phyloP scores from a whole-genome alignment of 768 basidiomycete genomes.

The Gelatoporia subvermispora region DNA sequence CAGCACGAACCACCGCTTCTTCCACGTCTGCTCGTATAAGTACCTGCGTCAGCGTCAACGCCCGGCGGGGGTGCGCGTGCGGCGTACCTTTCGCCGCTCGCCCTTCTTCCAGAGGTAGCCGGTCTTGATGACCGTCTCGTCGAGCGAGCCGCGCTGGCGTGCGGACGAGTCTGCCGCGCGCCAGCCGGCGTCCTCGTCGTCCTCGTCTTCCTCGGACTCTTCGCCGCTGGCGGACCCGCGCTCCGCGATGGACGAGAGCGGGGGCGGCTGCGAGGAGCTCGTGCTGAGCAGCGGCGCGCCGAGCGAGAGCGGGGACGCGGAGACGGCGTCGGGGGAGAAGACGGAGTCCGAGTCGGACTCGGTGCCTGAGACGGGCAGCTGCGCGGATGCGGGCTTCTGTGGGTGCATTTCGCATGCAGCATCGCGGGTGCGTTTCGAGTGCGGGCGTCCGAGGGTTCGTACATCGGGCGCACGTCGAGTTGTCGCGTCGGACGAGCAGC shows the following conservation, averaged over 20 bases:
- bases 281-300: constrained; percentile 22
- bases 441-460: constrained; percentile 1
- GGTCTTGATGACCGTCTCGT: constrained; percentile 76
- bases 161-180: constrained; percentile 43
- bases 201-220: constrained; percentile 73
- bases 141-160: constrained; percentile 43
- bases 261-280: constrained; percentile 42
- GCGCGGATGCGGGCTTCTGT: constrained; percentile 26
- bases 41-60: background rate
- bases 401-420: constrained; percentile 1
- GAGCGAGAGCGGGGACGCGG: constrained; percentile 29
- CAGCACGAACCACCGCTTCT: constrained; percentile 97
- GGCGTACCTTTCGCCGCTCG: constrained; percentile 85
- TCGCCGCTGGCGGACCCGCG: constrained; percentile 64
- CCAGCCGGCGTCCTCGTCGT: constrained; percentile 64
- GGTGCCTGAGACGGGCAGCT: constrained; percentile 55
- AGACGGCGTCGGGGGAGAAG: constrained; percentile 45
- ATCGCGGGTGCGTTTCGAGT: background rate
- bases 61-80: background rate
- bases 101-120: constrained; percentile 99
- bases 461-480: background rate
- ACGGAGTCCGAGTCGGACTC: constrained; percentile 87
- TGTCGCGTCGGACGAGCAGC: too few species aligned
- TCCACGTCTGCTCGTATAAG: constrained; percentile 75
- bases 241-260: constrained; percentile 72